These are phyloP conservation scores for Plasmodium billcollinsi DNA, from an alignment of 169 alveolate species.

Conservation along the genomic window DNA sequence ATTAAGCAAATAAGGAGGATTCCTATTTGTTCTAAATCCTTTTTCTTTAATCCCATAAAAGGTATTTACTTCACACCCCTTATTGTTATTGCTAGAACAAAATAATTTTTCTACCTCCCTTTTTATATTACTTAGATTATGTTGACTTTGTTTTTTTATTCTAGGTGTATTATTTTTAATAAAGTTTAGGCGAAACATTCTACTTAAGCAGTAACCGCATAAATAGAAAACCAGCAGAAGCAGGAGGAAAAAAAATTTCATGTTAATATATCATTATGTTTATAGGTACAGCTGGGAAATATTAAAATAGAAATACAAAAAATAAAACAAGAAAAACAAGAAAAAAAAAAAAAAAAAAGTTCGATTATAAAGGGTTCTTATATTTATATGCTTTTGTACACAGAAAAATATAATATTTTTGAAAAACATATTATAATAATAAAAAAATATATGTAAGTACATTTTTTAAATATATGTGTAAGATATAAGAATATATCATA, in stretches of 20 bases:
- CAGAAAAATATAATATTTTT: too few relatives aligned
- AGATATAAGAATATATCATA: too few relatives aligned
- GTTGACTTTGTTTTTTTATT: neutral
- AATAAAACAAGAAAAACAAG: conserved; percentile 7
- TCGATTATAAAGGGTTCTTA: too few relatives aligned
- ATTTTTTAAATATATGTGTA: too few relatives aligned
- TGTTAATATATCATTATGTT: conserved; percentile 7
- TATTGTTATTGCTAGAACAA: neutral
- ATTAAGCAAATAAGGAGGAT: conserved; percentile 58
- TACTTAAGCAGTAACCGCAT: neutral
- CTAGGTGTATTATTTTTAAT: neutral
- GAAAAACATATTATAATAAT: too few relatives aligned
- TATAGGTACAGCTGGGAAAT: neutral
- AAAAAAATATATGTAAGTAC: too few relatives aligned
- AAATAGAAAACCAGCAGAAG: neutral
- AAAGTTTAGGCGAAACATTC: conserved; percentile 32
- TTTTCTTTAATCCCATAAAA: conserved; percentile 29
- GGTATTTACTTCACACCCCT: neutral
- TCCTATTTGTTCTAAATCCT: conserved; percentile 9
- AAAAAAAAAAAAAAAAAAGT: too few relatives aligned
- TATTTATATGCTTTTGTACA: too few relatives aligned
- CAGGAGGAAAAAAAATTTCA: conserved; percentile 7
- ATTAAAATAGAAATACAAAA: neutral
- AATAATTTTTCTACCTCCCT: neutral
- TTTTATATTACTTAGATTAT: neutral